A percentile compares a stretch with the other conserved stretches of the same genome.
phyloP scores from a whole-genome alignment of 2,329 filamentous ascomycete genomes.

The Colletotrichum chrysophilum region DNA sequence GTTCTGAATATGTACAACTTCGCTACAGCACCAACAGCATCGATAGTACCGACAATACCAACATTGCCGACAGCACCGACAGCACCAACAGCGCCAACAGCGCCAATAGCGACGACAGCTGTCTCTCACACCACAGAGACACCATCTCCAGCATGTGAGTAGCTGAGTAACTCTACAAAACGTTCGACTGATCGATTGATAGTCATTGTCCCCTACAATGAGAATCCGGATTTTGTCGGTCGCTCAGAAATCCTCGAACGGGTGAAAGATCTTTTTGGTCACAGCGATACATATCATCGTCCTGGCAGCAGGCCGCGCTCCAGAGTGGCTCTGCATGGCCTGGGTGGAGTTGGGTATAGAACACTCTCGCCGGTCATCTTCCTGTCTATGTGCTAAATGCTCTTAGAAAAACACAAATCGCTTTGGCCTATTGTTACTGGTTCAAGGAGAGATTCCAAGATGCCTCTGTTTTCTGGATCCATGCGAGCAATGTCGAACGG shows the following conservation, averaged over 20 bases:
- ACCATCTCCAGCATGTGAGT: not conserved
- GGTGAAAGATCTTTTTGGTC: not conserved
- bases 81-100: no score
- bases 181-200: not conserved
- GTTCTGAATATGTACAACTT: constrained; percentile 10
- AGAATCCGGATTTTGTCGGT: not conserved
- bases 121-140: not conserved
- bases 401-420: constrained; percentile 37
- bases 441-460: constrained; percentile 20
- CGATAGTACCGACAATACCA: no score
- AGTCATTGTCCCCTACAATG: not conserved
- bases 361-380: accelerated
- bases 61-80: not conserved
- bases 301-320: not conserved
- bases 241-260: not conserved
- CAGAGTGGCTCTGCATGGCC: not conserved
- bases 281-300: no score
- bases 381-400: not conserved
- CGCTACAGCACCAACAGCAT: not conserved
- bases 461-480: constrained; percentile 37
- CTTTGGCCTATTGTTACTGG: constrained; percentile 31
- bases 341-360: not conserved
- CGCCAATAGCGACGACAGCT: not conserved
- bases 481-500: constrained; percentile 33
- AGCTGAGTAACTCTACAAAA: no score